These are phyloP conservation scores for Aegilops longissima DNA, from an alignment of 176 grass and related monocot species.

Conservation along the genomic window DNA sequence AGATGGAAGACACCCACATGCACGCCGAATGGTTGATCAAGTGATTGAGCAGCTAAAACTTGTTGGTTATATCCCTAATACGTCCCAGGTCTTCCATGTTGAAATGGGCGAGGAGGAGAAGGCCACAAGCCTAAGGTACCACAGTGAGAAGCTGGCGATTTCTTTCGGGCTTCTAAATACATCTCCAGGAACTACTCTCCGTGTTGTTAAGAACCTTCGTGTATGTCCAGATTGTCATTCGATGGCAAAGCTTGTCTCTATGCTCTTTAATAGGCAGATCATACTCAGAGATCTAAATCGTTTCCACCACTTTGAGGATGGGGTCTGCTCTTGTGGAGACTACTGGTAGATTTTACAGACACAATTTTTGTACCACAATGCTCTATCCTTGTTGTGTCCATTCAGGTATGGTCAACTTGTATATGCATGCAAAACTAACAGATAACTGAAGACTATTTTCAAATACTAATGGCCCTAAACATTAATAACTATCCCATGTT, in stretches of 20 bases:
- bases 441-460: background rate
- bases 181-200: constrained; percentile 60
- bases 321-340: constrained; percentile 70
- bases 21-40: constrained; percentile 63
- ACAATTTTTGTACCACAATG: background rate
- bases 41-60: constrained; percentile 65
- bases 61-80: constrained; percentile 66
- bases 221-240: constrained; percentile 78
- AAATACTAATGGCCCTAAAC: background rate
- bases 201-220: constrained; percentile 71
- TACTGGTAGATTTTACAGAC: constrained; percentile 55
- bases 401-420: constrained; percentile 38
- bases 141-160: constrained; percentile 76
- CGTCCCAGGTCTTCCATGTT: constrained; percentile 66
- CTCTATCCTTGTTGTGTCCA: constrained; percentile 21
- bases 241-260: constrained; percentile 66
- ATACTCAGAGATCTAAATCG: constrained; percentile 85
- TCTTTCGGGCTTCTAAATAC: constrained; percentile 72
- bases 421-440: constrained; percentile 15
- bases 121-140: constrained; percentile 56
- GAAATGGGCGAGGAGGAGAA: constrained; percentile 75
- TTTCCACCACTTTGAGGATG: constrained; percentile 65
- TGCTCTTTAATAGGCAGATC: constrained; percentile 60
- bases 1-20: constrained; percentile 64
- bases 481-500: background rate